Evolutionary conservation across 2,329 filamentous ascomycete genomes (phyloP).

Genomic region (Chalaropsis ovoidea): DNA sequence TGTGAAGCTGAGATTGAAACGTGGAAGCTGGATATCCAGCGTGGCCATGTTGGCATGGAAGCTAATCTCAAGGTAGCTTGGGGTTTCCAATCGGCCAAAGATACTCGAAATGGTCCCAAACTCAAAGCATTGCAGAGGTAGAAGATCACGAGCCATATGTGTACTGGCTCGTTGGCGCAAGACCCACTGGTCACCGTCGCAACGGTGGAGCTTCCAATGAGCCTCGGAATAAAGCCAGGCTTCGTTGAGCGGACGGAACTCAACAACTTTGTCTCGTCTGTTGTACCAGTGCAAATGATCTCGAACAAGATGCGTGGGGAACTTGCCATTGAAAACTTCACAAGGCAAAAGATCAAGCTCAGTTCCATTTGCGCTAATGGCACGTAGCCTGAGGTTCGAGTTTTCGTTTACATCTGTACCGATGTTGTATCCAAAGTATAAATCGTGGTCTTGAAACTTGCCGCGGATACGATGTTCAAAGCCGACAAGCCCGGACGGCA

Average conservation of each 20-base stretch:
- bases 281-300: conserved; percentile 42
- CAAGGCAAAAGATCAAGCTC: conserved; percentile 33
- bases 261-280: conserved; percentile 28
- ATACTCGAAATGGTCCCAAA: not conserved
- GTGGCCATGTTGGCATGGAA: too few relatives aligned
- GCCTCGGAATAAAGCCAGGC: conserved; percentile 29
- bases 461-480: conserved; percentile 34
- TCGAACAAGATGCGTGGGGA: conserved; percentile 35
- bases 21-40: conserved; percentile 39
- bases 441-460: conserved; percentile 29
- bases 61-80: conserved; percentile 8
- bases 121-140: not conserved
- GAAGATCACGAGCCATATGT: not conserved
- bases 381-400: conserved; percentile 32
- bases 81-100: not conserved
- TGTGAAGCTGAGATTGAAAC: conserved; percentile 41
- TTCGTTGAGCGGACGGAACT: conserved; percentile 30
- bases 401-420: too few relatives aligned
- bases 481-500: conserved; percentile 32
- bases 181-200: conserved; percentile 25
- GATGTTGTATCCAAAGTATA: conserved; percentile 32
- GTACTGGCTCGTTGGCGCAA: conserved; percentile 23
- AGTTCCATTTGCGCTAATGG: conserved; percentile 17
- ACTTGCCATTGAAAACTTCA: conserved; percentile 27
- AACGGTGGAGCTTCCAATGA: conserved; percentile 29